Percentiles rank a stretch among this genome's conserved stretches.
Conservation (phyloP, 164 flowering plant species). For the Macadamia integrifolia region DNA sequence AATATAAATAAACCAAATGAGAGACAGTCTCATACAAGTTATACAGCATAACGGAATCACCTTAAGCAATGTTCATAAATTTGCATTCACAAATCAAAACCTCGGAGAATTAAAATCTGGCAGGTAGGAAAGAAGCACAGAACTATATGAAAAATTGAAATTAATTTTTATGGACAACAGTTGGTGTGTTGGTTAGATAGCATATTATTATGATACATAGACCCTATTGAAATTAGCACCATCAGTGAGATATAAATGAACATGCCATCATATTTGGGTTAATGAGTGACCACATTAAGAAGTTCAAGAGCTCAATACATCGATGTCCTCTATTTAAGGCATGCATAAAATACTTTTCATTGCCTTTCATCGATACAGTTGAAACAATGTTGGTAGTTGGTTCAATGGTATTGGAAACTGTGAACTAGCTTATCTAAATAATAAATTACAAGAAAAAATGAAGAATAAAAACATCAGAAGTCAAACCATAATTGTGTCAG, state of each 20-base stretch:
- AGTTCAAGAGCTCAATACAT: background rate
- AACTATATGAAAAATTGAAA: background rate
- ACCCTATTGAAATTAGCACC: background rate
- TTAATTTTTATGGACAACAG: too few species aligned
- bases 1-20: background rate
- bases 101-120: background rate
- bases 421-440: background rate
- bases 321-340: background rate
- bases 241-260: background rate
- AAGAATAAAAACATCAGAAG: background rate
- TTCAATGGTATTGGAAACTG: background rate
- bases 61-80: too few species aligned
- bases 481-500: slow-evolving; percentile 81
- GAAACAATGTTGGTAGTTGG: background rate
- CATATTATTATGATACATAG: background rate
- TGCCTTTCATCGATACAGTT: background rate
- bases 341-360: background rate
- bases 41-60: background rate
- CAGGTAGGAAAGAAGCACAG: background rate
- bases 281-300: too few species aligned
- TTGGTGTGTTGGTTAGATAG: background rate
- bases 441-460: background rate
- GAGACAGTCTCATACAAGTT: background rate
- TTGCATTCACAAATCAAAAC: background rate
- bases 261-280: too few species aligned